These are phyloP conservation scores for Shiraia sp. DNA, from an alignment of 2,329 filamentous ascomycete species.

Conservation along the genomic window DNA sequence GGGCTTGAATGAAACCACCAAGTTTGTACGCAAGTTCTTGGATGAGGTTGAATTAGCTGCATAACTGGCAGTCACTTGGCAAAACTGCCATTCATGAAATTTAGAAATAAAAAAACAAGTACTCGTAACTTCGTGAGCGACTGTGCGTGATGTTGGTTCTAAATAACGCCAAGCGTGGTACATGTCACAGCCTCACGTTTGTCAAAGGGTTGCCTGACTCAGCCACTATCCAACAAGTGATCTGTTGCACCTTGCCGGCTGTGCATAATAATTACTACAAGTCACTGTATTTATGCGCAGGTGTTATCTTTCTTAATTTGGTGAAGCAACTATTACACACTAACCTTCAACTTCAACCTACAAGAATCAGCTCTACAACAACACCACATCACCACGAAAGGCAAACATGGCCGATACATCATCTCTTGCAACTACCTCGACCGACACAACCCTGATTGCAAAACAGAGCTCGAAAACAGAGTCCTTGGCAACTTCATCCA, in stretches of 20 bases:
- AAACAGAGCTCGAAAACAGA: no score
- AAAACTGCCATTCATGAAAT: no score
- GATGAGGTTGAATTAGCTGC: slow-evolving; percentile 53
- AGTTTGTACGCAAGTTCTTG: slow-evolving; percentile 61
- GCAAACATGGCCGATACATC: no score
- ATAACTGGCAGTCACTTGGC: slow-evolving; percentile 14
- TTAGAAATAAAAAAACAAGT: no score
- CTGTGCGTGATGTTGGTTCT: background rate
- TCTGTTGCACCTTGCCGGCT: no score
- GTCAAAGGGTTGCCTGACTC: no score
- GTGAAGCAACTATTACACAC: background rate
- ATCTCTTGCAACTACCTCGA: no score
- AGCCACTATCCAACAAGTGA: no score
- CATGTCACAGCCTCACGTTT: background rate
- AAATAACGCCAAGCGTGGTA: background rate
- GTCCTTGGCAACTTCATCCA: background rate
- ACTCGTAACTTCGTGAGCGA: background rate
- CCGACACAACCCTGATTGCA: no score
- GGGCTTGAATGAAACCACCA: slow-evolving; percentile 61
- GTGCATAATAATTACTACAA: background rate
- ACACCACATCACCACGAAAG: background rate
- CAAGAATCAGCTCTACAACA: background rate
- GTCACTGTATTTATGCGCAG: no score
- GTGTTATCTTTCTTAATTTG: no score
- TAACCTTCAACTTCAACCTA: background rate